Evolutionary conservation across 768 basidiomycete species (phyloP), one percentile per base, ranked within the genome.

Genomic region (Macrolepiota dolichaula): DNA sequence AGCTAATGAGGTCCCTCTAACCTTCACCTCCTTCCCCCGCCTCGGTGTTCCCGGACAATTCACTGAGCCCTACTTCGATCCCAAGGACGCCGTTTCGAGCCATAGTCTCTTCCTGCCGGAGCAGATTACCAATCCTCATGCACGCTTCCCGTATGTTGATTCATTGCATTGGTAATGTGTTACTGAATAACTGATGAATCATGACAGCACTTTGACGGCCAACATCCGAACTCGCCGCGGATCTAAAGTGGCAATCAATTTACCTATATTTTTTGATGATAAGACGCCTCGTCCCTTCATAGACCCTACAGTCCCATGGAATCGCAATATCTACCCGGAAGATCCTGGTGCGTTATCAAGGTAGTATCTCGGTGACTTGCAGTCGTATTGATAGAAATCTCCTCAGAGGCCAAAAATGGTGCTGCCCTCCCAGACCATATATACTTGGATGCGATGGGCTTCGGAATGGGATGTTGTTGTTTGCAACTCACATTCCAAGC

Each of bases 391-490:
- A 59, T 55, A 55, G 63, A 36, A 63, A 17, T 17, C 61, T 38
- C 42, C 17, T 24, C 62, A 92, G 94, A 97, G 79, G 95, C 95
- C 0, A 92, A 88, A 74, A 81, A 87, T 63, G 95, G 96, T 1
- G 94, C 95, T 4, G 95, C 96, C 15, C 80, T 93, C 37, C 78
- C 80, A 35, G 88, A 96, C 71, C 96, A 98, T 73, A 92, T 99
- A 64, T 98, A 98, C 72, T 84, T 98, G 79, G 97, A 99, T 72
- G 96, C 97, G 9, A 98, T 98, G 97, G 96, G 96, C 29, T 99
- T 99, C 72, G 97, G 97, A 51, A 99, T 98, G 97, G 97, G 97
- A 5, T 98, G 96, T 66, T 96, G 94, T 69, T 98, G 97, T 73
- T 80, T 99, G 55, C 97, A 99, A 69, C 81, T 98, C 63, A 99